These are phyloP conservation scores for Aspergillaceae sp. DNA, from an alignment of 2,329 filamentous ascomycete species.

Conservation along the genomic window DNA sequence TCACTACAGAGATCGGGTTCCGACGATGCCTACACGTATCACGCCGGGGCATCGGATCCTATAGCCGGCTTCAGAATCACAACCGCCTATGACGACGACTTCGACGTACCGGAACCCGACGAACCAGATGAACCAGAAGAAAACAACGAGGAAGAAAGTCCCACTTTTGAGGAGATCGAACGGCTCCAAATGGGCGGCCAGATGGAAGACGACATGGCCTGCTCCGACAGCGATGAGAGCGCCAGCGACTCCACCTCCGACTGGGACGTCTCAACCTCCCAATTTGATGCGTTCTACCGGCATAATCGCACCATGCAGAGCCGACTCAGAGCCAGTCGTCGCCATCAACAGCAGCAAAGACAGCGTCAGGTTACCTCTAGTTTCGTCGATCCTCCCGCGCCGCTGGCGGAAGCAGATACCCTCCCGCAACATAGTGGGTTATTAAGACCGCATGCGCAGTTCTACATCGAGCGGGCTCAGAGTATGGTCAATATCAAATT, in stretches of 20 bases:
- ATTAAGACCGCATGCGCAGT: constrained; percentile 66
- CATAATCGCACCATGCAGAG: constrained; percentile 20
- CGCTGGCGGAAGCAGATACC: no score
- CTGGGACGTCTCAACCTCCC: constrained; percentile 2
- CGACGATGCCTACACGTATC: constrained; percentile 16
- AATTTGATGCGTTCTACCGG: constrained; percentile 15
- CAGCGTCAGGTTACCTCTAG: constrained; percentile 16
- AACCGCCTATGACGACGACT: constrained; percentile 31
- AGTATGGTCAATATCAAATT: constrained; percentile 82
- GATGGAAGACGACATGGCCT: constrained; percentile 24
- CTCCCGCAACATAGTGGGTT: constrained; percentile 30
- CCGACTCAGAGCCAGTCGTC: constrained; percentile 15
- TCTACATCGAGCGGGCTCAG: constrained; percentile 74
- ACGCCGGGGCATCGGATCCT: constrained; percentile 9
- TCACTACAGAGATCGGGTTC: constrained; percentile 15
- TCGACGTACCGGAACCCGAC: constrained; percentile 28
- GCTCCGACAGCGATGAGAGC: constrained; percentile 25
- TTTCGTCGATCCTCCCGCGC: constrained; percentile 15
- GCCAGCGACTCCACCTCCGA: constrained; percentile 19
- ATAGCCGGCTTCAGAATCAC: constrained; percentile 27
- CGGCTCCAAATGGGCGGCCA: constrained; percentile 12
- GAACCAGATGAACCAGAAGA: constrained; percentile 14
- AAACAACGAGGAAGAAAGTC: constrained; percentile 11
- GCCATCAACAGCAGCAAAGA: constrained; percentile 11
- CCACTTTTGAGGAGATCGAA: constrained; percentile 18